Evolutionary conservation across 176 grass and related monocot species (phyloP), one percentile per base, ranked within the genome.

Genomic region (Musa beccarii): DNA sequence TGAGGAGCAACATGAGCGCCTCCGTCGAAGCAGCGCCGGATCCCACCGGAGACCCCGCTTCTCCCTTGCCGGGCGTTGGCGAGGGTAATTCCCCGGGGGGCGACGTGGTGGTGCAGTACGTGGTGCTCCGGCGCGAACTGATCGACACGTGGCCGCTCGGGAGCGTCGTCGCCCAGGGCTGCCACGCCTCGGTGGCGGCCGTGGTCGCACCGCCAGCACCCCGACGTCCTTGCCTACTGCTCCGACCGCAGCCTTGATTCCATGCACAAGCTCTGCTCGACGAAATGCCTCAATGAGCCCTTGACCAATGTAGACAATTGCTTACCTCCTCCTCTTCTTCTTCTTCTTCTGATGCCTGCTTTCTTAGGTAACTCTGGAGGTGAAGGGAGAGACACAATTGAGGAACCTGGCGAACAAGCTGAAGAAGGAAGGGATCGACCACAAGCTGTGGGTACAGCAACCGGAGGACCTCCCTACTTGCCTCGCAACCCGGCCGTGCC

Each of bases 191-290:
- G 12, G 84, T 98, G 7, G 83, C 95, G 50, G 84, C 83, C 26
- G 78, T 98, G 88, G 86, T 74, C 66, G 10, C 76, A 92, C 61
- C 84, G 86, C 55, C 80, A 99, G 25, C 91, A 92, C 73, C 82
- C 81, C 52, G 88, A 94, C 51, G 89, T 87, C 26, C 59, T 72
- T 3, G 63, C 72, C 16, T 94, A 92, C 84, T 99, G 84, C 74
- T 83, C 70, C 2, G 80, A 87, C 0, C 69, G 24, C 74, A 92
- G 89, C 75, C 63, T 99, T 78, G 80, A 92, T 83, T 78, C 80
- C 2, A 99, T 99, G 95, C 91, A 94, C 88, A 94, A 94, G 89
- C 84, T 84, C 26, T 77, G 86, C 86, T 92, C 76, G 89, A 88
- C 79, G 78, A 73, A 94, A 93, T 89, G 86, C 86, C 64, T 79